Conservation (phyloP, 495 filamentous ascomycete genomes). For the Daldinia caldariorum region DNA sequence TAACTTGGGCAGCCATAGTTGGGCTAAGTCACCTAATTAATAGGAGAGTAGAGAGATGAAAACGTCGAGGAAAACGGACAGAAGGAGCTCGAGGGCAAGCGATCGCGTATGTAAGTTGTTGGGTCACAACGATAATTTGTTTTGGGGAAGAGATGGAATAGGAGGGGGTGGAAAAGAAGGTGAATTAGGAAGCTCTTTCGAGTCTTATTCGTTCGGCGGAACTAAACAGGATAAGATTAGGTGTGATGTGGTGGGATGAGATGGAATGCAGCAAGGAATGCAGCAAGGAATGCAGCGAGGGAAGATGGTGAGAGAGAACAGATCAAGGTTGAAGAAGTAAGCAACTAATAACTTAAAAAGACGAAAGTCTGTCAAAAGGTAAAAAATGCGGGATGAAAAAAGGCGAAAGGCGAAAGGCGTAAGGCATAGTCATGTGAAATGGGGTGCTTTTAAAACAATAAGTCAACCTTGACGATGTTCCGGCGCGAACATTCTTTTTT, state of each 20-base stretch:
- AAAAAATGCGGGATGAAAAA: constrained; percentile 35
- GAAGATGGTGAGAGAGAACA: background rate
- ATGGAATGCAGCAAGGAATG: constrained; percentile 4
- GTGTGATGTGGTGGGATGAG: background rate
- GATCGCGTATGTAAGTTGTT: constrained; percentile 26
- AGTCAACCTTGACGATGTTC: constrained; percentile 22
- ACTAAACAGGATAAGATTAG: background rate
- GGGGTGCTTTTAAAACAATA: constrained; percentile 31
- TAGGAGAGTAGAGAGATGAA: constrained; percentile 13
- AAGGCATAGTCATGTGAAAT: constrained; percentile 22
- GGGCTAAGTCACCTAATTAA: background rate
- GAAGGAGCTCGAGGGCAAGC: constrained; percentile 16
- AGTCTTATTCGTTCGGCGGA: constrained; percentile 27
- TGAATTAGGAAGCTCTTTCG: constrained; percentile 17
- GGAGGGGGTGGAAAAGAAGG: constrained; percentile 8
- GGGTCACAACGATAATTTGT: constrained; percentile 27
- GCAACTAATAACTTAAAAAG: constrained; percentile 34
- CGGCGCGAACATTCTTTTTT: constrained; percentile 13
- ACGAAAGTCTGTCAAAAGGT: constrained; percentile 32
- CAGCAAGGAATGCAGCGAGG: background rate
- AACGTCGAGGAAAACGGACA: constrained; percentile 9
- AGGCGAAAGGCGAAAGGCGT: constrained; percentile 1
- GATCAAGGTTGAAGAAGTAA: constrained; percentile 38
- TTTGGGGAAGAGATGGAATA: background rate
- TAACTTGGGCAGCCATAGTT: constrained; percentile 63